These are phyloP conservation scores for Fusarium praegraminearum DNA, from an alignment of 2,329 filamentous ascomycete genomes.

Conservation along the genomic window DNA sequence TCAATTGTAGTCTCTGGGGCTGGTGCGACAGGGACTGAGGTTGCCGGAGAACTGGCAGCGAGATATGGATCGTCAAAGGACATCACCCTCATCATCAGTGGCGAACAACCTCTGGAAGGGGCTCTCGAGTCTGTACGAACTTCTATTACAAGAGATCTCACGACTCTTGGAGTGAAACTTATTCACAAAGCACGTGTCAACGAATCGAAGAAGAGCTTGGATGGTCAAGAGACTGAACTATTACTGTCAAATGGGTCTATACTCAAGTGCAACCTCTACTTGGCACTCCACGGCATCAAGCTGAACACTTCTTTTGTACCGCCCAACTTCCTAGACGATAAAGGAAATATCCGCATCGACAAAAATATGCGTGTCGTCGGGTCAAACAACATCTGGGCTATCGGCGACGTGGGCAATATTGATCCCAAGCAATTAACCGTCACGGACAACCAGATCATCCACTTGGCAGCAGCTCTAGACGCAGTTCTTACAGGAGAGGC, in stretches of 20 bases:
- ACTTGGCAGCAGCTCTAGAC: constrained; percentile 51
- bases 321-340: constrained; percentile 48
- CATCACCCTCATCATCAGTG: constrained; percentile 46
- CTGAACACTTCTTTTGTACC: constrained; percentile 59
- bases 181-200: constrained; percentile 53
- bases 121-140: constrained; percentile 50
- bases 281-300: constrained; percentile 59
- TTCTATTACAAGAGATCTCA: constrained; percentile 41
- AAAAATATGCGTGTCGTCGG: constrained; percentile 49
- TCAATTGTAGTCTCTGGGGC: constrained; percentile 55
- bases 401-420: constrained; percentile 58
- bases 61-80: constrained; percentile 48
- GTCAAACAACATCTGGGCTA: constrained; percentile 56
- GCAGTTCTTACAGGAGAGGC: constrained; percentile 36
- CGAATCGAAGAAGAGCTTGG: constrained; percentile 13
- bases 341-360: constrained; percentile 52
- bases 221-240: constrained; percentile 37
- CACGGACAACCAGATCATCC: constrained; percentile 51
- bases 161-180: constrained; percentile 46
- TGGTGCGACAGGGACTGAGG: constrained; percentile 55
- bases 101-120: constrained; percentile 35
- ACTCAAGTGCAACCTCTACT: constrained; percentile 54
- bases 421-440: constrained; percentile 55
- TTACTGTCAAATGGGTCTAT: constrained; percentile 50
- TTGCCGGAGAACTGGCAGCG: constrained; percentile 53